A percentile compares a stretch with the other conserved stretches of the same genome.
Evolutionary conservation across 108 stramenopile genomes (phyloP).

Genomic region (Nitzschia putrida): DNA sequence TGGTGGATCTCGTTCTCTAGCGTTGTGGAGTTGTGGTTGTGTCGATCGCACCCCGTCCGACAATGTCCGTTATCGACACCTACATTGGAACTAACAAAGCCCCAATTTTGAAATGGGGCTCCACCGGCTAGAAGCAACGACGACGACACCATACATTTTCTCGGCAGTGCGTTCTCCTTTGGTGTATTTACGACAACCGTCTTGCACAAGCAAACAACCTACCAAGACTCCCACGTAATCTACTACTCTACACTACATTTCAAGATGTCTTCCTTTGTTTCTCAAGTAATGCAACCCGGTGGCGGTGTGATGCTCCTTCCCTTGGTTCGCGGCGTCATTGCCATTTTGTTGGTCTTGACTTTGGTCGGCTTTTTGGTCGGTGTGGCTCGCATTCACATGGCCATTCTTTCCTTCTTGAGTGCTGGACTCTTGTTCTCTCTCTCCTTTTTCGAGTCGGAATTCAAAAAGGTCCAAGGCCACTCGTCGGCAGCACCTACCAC

Average conservation of each 20-base stretch:
- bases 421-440: constrained; percentile 72
- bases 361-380: constrained; percentile 54
- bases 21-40: too few relatives aligned
- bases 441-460: constrained; percentile 77
- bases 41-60: too few relatives aligned
- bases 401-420: constrained; percentile 66
- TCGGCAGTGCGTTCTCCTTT: neutral
- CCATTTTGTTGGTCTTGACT: constrained; percentile 59
- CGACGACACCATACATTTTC: too few relatives aligned
- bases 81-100: too few relatives aligned
- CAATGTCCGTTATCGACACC: too few relatives aligned
- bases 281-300: constrained; percentile 77
- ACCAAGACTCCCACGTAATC: neutral
- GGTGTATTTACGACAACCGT: neutral
- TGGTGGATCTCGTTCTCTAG: too few relatives aligned
- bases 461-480: constrained; percentile 61
- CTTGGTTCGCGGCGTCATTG: constrained; percentile 76
- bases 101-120: too few relatives aligned
- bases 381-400: constrained; percentile 88
- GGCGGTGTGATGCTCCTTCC: constrained; percentile 85
- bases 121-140: too few relatives aligned
- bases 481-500: constrained; percentile 4
- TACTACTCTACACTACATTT: neutral
- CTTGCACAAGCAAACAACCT: neutral
- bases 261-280: constrained; percentile 52